Base-by-base conservation (phyloP, 345 rosid species). In the Moringa oleifera region DNA sequence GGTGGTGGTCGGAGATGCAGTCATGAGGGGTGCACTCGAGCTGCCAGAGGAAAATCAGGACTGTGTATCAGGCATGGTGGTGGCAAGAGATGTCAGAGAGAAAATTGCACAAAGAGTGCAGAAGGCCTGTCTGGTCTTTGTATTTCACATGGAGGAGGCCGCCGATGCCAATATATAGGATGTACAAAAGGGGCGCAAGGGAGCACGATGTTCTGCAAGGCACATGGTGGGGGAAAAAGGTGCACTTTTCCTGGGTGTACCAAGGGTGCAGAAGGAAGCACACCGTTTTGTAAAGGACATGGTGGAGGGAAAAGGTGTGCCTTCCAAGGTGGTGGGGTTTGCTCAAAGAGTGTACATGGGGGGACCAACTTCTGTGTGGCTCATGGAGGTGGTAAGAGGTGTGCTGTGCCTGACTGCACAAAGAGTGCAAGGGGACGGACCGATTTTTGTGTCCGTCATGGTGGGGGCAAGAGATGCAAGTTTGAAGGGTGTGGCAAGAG, bases 381-480 rank as follows among this genome's bases (percentile, higher is more conserved):
- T 1, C 98, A 93, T 28, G 99, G 98, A 1, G 98, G 98, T 61
- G 98, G 98, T 20, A 94, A 94, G 80, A 84, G 99, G 68, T 94
- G 99, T 64, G 89, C 88, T 20, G 77, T 85, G 64, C 73, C 90
- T 11, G 95, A 75, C 51, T 94, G 99, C 75, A 88, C 99, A 9
- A 94, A 86, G 77, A 90, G 99, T 76, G 99, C 99, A 1, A 90
- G 99, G 77, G 99, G 99, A 61, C 77, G 97, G 63, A 94, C 99
- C 22, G 83, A 85, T 61, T 90, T 70, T 69, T 94, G 99, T 72
- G 99, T 94, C 28, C 88, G 96, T 15, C 99, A 94, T 67, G 99
- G 99, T 63, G 99, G 99, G 18, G 99, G 99, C n/a, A 94, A 88
- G 77, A 86, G 99, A 53, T 94, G 99, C 51, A 83, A 85, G 68